Conservation (phyloP, 495 filamentous ascomycete species). For the Amniculicola lignicola region DNA sequence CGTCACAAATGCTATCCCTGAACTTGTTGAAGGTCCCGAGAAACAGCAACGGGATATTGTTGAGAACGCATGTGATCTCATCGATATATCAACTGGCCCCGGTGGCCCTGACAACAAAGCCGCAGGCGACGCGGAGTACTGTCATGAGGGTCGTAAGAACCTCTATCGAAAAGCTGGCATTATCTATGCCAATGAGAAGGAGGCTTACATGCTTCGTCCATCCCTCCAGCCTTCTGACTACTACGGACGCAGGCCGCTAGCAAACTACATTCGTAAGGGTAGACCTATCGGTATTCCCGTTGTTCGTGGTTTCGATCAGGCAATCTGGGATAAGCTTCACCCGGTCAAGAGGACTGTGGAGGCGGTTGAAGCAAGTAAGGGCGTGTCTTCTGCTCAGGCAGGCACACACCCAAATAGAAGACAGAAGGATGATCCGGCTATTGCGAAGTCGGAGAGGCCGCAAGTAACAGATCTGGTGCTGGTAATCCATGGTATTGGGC, state of each 20-base stretch:
- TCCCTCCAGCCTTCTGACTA: slow-evolving; percentile 76
- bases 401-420: slow-evolving; percentile 35
- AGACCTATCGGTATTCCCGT: slow-evolving; percentile 79
- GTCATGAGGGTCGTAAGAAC: slow-evolving; percentile 37
- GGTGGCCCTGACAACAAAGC: slow-evolving; percentile 44
- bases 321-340: slow-evolving; percentile 72
- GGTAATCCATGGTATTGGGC: slow-evolving; percentile 92
- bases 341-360: slow-evolving; percentile 53
- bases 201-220: slow-evolving; percentile 77
- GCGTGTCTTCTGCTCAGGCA: slow-evolving; percentile 41
- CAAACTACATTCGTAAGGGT: slow-evolving; percentile 76
- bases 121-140: slow-evolving; percentile 36
- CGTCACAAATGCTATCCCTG: slow-evolving; percentile 33
- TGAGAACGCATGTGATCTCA: slow-evolving; percentile 40
- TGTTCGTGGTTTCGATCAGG: slow-evolving; percentile 78
- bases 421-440: slow-evolving; percentile 39
- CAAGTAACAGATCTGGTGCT: slow-evolving; percentile 83
- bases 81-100: slow-evolving; percentile 43
- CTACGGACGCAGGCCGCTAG: slow-evolving; percentile 71
- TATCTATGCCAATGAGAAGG: slow-evolving; percentile 71
- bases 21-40: slow-evolving; percentile 35
- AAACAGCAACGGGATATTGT: slow-evolving; percentile 36
- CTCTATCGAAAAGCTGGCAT: slow-evolving; percentile 68
- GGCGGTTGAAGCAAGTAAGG: slow-evolving; percentile 50
- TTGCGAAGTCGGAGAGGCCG: slow-evolving; percentile 59